These are phyloP conservation scores for Ormosia semicastrata DNA, from an alignment of 306 rosid genomes.

Conservation along the genomic window DNA sequence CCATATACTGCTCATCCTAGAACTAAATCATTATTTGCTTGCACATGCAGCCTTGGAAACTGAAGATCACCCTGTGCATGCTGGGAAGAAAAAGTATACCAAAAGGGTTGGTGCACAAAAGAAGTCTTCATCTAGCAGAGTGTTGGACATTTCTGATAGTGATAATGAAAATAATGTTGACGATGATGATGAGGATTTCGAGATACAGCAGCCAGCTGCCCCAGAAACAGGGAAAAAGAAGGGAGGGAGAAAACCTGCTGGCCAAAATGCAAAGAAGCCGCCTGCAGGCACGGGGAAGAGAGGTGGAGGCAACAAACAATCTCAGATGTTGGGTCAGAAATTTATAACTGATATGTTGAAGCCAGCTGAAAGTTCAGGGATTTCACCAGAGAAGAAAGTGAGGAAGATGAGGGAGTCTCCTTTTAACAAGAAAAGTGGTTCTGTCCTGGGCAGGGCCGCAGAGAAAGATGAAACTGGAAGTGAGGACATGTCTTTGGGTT, in stretches of 20 bases:
- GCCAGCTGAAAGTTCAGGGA: conserved; percentile 48
- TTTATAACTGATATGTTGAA: conserved; percentile 61
- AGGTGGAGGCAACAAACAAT: conserved; percentile 38
- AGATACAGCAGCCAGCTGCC: conserved; percentile 26
- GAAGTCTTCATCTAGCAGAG: conserved; percentile 41
- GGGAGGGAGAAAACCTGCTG: conserved; percentile 61
- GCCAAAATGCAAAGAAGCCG: conserved; percentile 47
- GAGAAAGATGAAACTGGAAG: conserved; percentile 31
- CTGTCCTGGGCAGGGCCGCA: conserved; percentile 48
- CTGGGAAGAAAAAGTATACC: conserved; percentile 47
- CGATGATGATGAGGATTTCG: conserved; percentile 38
- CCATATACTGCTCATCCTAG: background rate
- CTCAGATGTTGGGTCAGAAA: conserved; percentile 59
- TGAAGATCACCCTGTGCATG: conserved; percentile 52
- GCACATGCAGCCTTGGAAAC: conserved; percentile 48
- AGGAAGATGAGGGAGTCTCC: conserved; percentile 93
- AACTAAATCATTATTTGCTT: background rate
- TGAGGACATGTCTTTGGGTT: conserved; percentile 33
- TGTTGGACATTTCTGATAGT: conserved; percentile 40
- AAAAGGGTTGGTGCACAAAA: conserved; percentile 53
- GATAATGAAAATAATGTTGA: conserved; percentile 26
- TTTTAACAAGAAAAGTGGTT: conserved; percentile 81
- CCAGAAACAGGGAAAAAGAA: conserved; percentile 47
- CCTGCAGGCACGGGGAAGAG: conserved; percentile 49
- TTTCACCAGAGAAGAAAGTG: conserved; percentile 83